Evolutionary conservation across 768 basidiomycete genomes (phyloP), one percentile per base, ranked within the genome.

Genomic region (Tylopilus sp.): DNA sequence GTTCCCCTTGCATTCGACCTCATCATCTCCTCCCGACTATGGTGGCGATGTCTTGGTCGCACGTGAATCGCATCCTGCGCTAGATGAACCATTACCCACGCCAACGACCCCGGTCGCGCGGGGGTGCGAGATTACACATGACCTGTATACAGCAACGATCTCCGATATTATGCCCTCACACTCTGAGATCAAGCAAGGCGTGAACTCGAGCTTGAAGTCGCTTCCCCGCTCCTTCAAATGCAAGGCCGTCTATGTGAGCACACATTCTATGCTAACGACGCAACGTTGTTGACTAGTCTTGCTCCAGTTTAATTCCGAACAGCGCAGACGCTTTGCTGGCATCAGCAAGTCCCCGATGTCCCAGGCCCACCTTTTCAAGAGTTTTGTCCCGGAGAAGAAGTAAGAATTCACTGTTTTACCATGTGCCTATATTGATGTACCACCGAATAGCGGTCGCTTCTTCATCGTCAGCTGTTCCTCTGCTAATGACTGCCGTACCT

Each of bases 231-330:
- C 36, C 22, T 57, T 57, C 33, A 28, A 17, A 15, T 57, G 47
- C 42, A 58, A 50, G 20, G 53, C 26, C 8, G n/a, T 56, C 31
- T 47, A 60, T 23, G 57, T 56, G 12, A n/a, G 44, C 28, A 28
- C n/a, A n/a, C 7, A 8, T 10, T 40, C 36, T 17, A 35, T 28
- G 25, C 22, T 31, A 13, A 36, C 8, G 3, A 44, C 20, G 22
- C 21, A 1, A 4, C n/a, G 11, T 7, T 3, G 11, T 41, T 45
- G 26, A 60, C 8, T 6, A 5, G 18, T 35, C 1, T 39, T 4
- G 11, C 48, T 26, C 33, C 23, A 57, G 57, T 57, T 59, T 15
- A 57, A 54, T 41, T 39, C 43, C 12, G 28, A 54, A 26, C 57
- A 57, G 36, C 13, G 30, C 20, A 25, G 25, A 21, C n/a, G 21